Evolutionary conservation across 495 filamentous ascomycete species (phyloP), one percentile per base, ranked within the genome.

Genomic region (Cairneyella variabilis): DNA sequence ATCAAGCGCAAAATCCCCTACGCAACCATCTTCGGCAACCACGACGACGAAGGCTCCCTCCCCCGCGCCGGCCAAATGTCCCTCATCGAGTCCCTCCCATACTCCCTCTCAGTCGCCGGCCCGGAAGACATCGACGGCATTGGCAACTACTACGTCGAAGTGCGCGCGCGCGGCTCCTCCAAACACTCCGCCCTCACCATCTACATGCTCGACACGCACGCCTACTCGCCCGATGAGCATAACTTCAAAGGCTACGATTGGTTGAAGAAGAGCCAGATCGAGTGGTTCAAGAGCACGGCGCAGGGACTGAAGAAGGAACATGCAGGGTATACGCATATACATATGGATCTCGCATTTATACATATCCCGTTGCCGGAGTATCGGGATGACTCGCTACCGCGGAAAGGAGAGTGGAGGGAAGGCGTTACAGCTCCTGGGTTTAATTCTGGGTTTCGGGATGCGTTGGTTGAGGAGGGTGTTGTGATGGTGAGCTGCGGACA

Each of bases 351-450:
- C 68, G 91, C 95, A 0, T 98, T 98, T 64, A 95, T 97, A 54
- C 93, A 98, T 60, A 98, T 98, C 45, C 93, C 93, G 2, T 74
- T 98, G 12, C 91, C 92, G 0, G 93, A 98, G 67, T 96, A 96
- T 60, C 74, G 77, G 16, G 54, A 69, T 10, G 64, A 74, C 28
- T 64, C 69, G 30, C 72, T 75, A 11, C 71, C 76, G 30, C 74
- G 67, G 30, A 76, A 85, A 14, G 91, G 89, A 2, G 62, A 76
- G 4, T 88, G 82, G 76, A 79, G 77, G 26, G 93, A 98, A 65
- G 68, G 74, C 4, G 80, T 89, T 9, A 97, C 91, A 0, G 92
- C 95, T 3, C 93, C 93, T 14, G 74, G 69, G 16, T 95, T 86
- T 66, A 98, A 98, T 62, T 88, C 88, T 2, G 83, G 85, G 23